Conservation (phyloP, 148 eudicot species). For the Tetragonia tetragonoides region DNA sequence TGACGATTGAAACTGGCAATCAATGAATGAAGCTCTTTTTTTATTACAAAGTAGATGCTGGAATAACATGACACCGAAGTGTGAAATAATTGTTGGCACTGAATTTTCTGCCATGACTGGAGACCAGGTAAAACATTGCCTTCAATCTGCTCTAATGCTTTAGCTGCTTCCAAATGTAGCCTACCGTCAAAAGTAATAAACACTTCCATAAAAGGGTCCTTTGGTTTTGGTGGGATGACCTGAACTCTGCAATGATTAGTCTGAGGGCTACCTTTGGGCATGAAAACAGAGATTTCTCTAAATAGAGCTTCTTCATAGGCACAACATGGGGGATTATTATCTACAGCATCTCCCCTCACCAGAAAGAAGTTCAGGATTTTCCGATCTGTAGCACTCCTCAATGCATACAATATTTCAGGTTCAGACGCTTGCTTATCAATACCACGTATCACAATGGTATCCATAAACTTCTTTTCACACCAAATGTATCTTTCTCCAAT, state of each 20-base stretch:
- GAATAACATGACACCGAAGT: conserved; percentile 78
- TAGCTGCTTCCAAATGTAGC: conserved; percentile 92
- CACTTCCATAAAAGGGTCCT: conserved; percentile 61
- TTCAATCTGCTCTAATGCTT: conserved; percentile 85
- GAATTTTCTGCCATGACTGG: conserved; percentile 84
- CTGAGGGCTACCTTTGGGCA: conserved; percentile 65
- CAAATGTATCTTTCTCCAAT: conserved; percentile 51
- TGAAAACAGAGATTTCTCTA: conserved; percentile 60
- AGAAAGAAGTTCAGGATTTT: conserved; percentile 54
- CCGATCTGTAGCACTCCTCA: conserved; percentile 52
- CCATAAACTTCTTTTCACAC: conserved; percentile 33
- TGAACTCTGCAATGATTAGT: conserved; percentile 57
- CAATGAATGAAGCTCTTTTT: conserved; percentile 46
- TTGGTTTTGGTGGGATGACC: conserved; percentile 64
- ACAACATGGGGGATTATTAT: conserved; percentile 49
- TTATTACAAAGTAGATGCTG: conserved; percentile 56
- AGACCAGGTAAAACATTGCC: conserved; percentile 79
- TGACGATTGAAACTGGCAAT: conserved; percentile 44
- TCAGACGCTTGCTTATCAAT: conserved; percentile 64
- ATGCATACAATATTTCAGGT: conserved; percentile 47
- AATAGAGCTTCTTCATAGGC: conserved; percentile 72
- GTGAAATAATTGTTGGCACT: conserved; percentile 65
- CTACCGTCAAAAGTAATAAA: conserved; percentile 71
- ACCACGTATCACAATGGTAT: conserved; percentile 51
- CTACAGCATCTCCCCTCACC: conserved; percentile 61